These are phyloP conservation scores for Pleurotus salmoneostramineus DNA, from an alignment of 768 basidiomycete species.

Conservation along the genomic window DNA sequence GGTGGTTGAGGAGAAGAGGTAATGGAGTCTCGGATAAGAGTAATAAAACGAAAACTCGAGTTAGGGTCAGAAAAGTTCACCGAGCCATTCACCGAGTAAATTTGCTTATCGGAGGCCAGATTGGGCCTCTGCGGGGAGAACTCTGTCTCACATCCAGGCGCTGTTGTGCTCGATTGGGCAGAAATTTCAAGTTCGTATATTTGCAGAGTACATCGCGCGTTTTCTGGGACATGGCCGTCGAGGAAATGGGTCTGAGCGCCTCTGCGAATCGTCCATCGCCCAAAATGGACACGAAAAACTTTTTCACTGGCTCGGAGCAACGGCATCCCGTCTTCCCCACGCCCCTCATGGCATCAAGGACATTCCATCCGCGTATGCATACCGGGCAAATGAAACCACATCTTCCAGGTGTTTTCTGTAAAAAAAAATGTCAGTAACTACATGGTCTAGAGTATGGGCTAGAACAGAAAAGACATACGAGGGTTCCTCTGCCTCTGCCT, in stretches of 20 bases:
- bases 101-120: constrained; percentile 4
- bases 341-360: constrained; percentile 43
- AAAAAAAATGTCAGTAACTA: constrained; percentile 18
- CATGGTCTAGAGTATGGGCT: constrained; percentile 4
- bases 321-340: constrained; percentile 31
- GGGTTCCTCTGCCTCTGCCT: constrained; percentile 27
- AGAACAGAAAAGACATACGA: constrained; percentile 38
- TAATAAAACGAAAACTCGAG: constrained; percentile 7
- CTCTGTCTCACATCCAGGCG: too few species aligned
- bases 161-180: too few species aligned
- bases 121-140: background rate
- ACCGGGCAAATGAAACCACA: constrained; percentile 50
- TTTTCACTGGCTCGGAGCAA: constrained; percentile 39
- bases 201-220: background rate
- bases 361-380: constrained; percentile 52
- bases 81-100: constrained; percentile 60
- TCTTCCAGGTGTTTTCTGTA: constrained; percentile 41
- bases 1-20: constrained; percentile 13
- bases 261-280: constrained; percentile 2
- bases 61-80: constrained; percentile 32
- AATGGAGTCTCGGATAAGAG: constrained; percentile 21
- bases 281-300: constrained; percentile 33
- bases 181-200: background rate
- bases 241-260: constrained; percentile 13
- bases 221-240: constrained; percentile 5